Evolutionary conservation across 768 basidiomycete species (phyloP), one percentile per base, ranked within the genome.

Genomic region (Podaxis carcinomalis): DNA sequence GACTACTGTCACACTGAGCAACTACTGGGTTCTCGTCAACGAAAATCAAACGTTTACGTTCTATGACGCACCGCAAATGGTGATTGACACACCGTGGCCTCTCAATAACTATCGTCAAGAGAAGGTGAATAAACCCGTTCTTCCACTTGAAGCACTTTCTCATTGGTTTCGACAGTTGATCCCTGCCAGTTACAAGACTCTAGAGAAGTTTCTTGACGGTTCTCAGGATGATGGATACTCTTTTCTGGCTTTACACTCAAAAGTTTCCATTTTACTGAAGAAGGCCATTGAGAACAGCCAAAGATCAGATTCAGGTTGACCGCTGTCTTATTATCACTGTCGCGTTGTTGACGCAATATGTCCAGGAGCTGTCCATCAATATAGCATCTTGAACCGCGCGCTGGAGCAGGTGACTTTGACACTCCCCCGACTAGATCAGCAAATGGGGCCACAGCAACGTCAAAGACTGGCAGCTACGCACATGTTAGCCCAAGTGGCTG

Each of bases 11-110:
- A 69, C 75, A 19, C 66, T 83, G 50, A 81, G 83, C 65, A 76
- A 78, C 40, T 78, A 74, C 59, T 82, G 79, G 79, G 70, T 77
- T 19, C 75, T 79, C 10, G 73, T 74, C 2, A 74, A 78, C 28
- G 78, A 77, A 32, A 73, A 75, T 2, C 76, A 80, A 9, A 75
- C 78, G 0, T 76, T 72, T 4, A 73, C 82, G 40, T 72, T 77
- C 21, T 77, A 79, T 52, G 72, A 74, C 55, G 73, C 76, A 23
- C 67, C 75, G 14, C 64, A 66, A 51, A 53, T 68, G 59, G 52
- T 63, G 14, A 66, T 75, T 46, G 75, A 77, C 55, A 73, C 73
- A 4, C 75, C 75, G 9, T 77, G 76, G 76, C 74, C 75, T 5
- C 60, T 66, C 62, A 68, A 70, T n/a, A 57, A 65, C 10, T 63